Conservation (phyloP, 148 eudicot species). For the Cornus florida region DNA sequence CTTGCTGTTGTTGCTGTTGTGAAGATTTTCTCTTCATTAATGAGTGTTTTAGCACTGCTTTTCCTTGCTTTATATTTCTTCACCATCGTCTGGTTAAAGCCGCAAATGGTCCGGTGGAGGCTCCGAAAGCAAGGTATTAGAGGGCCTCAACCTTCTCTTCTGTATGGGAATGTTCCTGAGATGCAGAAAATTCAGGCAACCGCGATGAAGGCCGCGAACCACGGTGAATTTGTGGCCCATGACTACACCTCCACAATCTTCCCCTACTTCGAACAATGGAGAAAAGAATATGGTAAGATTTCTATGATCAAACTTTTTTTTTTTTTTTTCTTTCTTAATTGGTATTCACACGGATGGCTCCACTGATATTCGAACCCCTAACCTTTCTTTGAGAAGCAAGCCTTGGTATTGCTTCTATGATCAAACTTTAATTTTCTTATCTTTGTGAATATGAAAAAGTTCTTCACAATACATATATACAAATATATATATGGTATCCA, state of each 20-base stretch:
- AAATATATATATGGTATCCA: neutral
- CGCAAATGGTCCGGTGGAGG: conserved; percentile 29
- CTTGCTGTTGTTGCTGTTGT: neutral
- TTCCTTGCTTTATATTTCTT: conserved; percentile 8
- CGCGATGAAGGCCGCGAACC: conserved; percentile 10
- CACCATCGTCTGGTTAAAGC: conserved; percentile 36
- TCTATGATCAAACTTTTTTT: no score
- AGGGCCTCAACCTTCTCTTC: conserved; percentile 64
- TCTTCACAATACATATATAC: neutral
- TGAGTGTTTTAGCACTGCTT: conserved; percentile 4
- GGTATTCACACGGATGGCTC: no score
- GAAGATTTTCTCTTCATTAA: conserved; percentile 1
- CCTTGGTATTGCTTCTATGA: no score
- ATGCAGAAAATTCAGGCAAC: conserved; percentile 60
- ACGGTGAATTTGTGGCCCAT: conserved; percentile 52
- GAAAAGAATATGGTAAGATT: conserved; percentile 51
- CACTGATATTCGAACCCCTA: no score
- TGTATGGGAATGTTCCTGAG: conserved; percentile 63
- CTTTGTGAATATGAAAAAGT: no score
- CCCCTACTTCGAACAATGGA: conserved; percentile 85
- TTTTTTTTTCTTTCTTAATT: no score
- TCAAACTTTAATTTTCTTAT: no score
- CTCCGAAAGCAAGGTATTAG: conserved; percentile 57
- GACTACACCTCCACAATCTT: conserved; percentile 69
- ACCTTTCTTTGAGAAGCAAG: no score